These are phyloP conservation scores for Epithele typhae DNA, from an alignment of 768 basidiomycete genomes.

Conservation along the genomic window DNA sequence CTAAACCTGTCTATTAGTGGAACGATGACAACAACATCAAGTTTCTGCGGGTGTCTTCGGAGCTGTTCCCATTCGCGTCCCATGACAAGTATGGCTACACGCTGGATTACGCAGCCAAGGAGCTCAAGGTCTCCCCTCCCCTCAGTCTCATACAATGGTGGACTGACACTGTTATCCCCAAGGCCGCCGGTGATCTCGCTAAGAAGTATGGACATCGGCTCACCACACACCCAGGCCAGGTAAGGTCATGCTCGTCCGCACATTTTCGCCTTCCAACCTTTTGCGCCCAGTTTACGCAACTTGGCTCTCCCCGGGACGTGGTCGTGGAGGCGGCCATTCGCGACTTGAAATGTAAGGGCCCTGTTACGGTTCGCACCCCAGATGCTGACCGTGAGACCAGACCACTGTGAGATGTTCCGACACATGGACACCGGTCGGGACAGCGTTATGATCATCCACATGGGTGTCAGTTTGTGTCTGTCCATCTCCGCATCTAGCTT, in stretches of 20 bases:
- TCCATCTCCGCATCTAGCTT: too few relatives aligned
- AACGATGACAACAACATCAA: slow-evolving; percentile 82
- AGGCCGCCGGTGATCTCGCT: slow-evolving; percentile 41
- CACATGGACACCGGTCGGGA: slow-evolving; percentile 80
- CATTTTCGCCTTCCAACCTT: not conserved
- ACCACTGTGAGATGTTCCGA: slow-evolving; percentile 87
- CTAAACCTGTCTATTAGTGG: slow-evolving; percentile 48
- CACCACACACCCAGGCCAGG: slow-evolving; percentile 85
- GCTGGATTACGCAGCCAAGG: slow-evolving; percentile 65
- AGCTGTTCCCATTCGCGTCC: slow-evolving; percentile 91
- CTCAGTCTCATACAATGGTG: not conserved
- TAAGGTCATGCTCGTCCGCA: not conserved
- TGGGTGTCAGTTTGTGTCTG: slow-evolving; percentile 50
- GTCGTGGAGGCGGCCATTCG: slow-evolving; percentile 75
- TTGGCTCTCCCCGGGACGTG: slow-evolving; percentile 72
- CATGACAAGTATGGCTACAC: slow-evolving; percentile 79
- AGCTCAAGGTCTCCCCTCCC: slow-evolving; percentile 33
- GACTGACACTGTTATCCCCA: not conserved
- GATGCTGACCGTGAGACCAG: slow-evolving; percentile 10
- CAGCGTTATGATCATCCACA: slow-evolving; percentile 85
- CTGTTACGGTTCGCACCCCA: too few relatives aligned
- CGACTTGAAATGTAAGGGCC: slow-evolving; percentile 57
- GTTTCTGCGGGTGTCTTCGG: slow-evolving; percentile 87
- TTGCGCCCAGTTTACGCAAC: slow-evolving; percentile 51
- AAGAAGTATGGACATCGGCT: slow-evolving; percentile 53